Conservation (phyloP, 805 yeast species). For the Torulaspora microellipsoides region DNA sequence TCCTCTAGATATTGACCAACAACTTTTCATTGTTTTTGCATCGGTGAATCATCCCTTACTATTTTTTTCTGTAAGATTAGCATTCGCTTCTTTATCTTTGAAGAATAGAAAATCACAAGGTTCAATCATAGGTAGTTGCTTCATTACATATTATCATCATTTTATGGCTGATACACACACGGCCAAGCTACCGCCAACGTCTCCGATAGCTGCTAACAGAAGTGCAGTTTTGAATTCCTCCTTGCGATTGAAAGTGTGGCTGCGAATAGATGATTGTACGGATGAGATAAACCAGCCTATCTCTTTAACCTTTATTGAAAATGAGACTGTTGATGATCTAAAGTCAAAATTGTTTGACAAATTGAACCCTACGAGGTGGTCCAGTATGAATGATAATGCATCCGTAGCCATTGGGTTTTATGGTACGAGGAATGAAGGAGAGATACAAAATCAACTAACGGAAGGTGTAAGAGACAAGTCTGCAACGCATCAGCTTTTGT, state of each 20-base stretch:
- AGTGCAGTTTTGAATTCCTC: conserved; percentile 9
- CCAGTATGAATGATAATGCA: conserved; percentile 48
- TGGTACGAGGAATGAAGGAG: conserved; percentile 5
- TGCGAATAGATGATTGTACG: conserved; percentile 18
- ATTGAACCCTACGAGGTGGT: conserved; percentile 52
- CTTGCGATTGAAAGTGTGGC: conserved; percentile 24
- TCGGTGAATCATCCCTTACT: too few species aligned
- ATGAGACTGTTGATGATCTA: conserved; percentile 77
- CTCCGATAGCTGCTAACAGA: conserved; percentile 9
- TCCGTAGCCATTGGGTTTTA: conserved; percentile 62
- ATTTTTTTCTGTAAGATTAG: too few species aligned
- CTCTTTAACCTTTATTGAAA: conserved; percentile 53
- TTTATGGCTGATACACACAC: too few species aligned
- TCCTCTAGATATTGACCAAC: too few species aligned
- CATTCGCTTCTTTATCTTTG: too few species aligned
- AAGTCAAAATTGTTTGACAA: conserved; percentile 59
- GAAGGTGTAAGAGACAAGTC: neutral
- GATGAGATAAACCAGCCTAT: conserved; percentile 47
- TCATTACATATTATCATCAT: too few species aligned
- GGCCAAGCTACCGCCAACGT: conserved; percentile 3
- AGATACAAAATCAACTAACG: neutral
- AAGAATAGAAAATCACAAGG: too few species aligned
- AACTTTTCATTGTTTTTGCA: too few species aligned
- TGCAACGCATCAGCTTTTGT: conserved; percentile 3
- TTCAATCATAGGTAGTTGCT: too few species aligned